phyloP scores from a whole-genome alignment of 768 basidiomycete species.

The Royoungia palumana region DNA sequence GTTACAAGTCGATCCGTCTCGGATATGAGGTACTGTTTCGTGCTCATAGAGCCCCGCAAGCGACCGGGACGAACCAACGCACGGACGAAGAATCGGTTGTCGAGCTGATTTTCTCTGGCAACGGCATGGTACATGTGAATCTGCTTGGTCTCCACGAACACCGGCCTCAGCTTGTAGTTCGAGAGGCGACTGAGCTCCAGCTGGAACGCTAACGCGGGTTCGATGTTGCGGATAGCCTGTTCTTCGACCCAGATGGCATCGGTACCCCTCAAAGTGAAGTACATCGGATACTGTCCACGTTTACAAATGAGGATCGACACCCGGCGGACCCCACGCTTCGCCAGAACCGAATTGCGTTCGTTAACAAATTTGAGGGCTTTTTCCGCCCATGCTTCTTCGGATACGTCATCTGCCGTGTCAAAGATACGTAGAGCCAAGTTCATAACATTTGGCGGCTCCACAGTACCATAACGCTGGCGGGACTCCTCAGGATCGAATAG shows the following conservation, averaged over 20 bases:
- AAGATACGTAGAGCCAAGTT: constrained; percentile 92
- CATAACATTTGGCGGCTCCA: constrained; percentile 87
- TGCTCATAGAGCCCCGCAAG: constrained; percentile 87
- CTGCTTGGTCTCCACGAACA: constrained; percentile 95
- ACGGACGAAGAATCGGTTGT: constrained; percentile 96
- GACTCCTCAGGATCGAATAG: constrained; percentile 69
- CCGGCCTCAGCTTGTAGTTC: constrained; percentile 94
- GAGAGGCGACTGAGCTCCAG: constrained; percentile 94
- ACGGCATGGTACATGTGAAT: constrained; percentile 97
- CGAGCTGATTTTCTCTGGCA: constrained; percentile 94
- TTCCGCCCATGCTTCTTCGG: constrained; percentile 74
- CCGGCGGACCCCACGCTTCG: constrained; percentile 82
- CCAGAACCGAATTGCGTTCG: constrained; percentile 56
- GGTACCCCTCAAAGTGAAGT: constrained; percentile 83
- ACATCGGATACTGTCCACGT: constrained; percentile 87
- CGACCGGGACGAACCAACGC: constrained; percentile 95
- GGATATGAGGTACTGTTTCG: constrained; percentile 96
- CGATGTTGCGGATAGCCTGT: constrained; percentile 95
- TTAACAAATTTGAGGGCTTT: constrained; percentile 72
- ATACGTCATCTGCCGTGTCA: constrained; percentile 71
- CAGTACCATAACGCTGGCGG: constrained; percentile 68
- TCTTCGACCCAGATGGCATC: constrained; percentile 86
- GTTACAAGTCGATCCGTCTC: constrained; percentile 97
- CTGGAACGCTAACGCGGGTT: constrained; percentile 97
- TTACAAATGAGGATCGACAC: constrained; percentile 91